phyloP scores from a whole-genome alignment of 2,329 filamentous ascomycete genomes.

The Neonectria coccinea region DNA sequence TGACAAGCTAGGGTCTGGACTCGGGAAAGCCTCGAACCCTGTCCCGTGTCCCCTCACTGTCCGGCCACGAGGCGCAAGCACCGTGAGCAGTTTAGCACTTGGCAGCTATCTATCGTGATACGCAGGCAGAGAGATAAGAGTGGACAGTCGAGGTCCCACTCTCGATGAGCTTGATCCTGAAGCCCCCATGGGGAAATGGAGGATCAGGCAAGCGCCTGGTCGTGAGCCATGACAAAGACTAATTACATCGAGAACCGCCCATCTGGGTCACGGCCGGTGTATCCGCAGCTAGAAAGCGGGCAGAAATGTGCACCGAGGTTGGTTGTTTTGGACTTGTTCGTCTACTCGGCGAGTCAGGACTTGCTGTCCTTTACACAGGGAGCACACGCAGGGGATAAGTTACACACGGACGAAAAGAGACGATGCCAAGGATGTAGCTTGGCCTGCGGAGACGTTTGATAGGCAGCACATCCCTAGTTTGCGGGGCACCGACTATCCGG shows the following conservation, averaged over 20 bases:
- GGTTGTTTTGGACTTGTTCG: neutral
- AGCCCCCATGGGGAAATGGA: slow-evolving; percentile 23
- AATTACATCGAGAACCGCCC: neutral
- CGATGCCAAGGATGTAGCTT: neutral
- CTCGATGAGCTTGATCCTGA: slow-evolving; percentile 2
- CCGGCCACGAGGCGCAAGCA: too few species aligned
- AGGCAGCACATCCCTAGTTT: too few species aligned
- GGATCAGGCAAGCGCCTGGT: neutral
- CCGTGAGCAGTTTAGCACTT: slow-evolving; percentile 2
- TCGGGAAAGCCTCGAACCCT: too few species aligned
- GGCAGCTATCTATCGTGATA: neutral
- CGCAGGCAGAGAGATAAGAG: slow-evolving; percentile 8
- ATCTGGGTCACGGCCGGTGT: neutral
- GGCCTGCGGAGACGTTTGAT: too few species aligned
- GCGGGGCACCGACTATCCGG: too few species aligned
- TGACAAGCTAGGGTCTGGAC: too few species aligned
- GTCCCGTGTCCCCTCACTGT: too few species aligned
- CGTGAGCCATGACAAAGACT: neutral
- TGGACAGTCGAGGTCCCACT: slow-evolving; percentile 1
- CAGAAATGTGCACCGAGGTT: too few species aligned
- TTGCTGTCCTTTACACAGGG: neutral
- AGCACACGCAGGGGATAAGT: neutral
- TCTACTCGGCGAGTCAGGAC: neutral
- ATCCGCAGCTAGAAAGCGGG: neutral
- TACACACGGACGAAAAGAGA: neutral